Base-by-base conservation (phyloP, 176 grass and related monocot species). In the Oryza meridionalis region DNA sequence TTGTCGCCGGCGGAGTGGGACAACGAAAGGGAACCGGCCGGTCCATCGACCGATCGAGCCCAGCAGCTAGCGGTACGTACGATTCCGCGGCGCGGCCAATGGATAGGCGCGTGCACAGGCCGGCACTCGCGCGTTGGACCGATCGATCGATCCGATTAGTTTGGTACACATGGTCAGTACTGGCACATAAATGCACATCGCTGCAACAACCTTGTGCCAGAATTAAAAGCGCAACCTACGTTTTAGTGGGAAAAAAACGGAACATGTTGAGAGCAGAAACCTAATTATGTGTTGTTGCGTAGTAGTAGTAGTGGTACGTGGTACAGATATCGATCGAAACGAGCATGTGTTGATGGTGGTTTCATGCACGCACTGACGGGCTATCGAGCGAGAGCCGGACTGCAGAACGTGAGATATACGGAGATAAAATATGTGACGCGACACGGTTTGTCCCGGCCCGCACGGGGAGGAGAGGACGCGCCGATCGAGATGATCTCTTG, bases 401-500 rank as follows among this genome's bases (percentile, higher is more conserved):
- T 29, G 27, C 50, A 53, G 53, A 17, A 1, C 6, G 53, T 58
- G 53, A 58, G 53, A 58, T 58, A 58, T 58, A 55, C 16, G 50
- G 15, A 15, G 44, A 73, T 31, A 29, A 29, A 16, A 55, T 5
- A 4, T 25, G 44, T 67, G 67, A 51, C 73, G 38, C 7, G 55
- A 35, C 31, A 40, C 24, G 32, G 2, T 65, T 46, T 21, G 50
- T 16, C 13, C 6, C n/a, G 31, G 32, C 45, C 11, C 32, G 29
- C 38, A 11, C 25, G 2, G 58, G 9, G 8, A 72, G 29, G 45
- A 31, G 70, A 7, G 15, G 16, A 12, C 38, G 64, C 69, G 61
- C 25, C 44, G 68, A 83, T 88, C 67, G 17, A 58, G 53, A 58
- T 58, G 46, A 49, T 58, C 53, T 88, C 81, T 84, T 69, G 87